These are phyloP conservation scores for Rubia occidens DNA, from an alignment of 305 asterid genomes.

Conservation along the genomic window DNA sequence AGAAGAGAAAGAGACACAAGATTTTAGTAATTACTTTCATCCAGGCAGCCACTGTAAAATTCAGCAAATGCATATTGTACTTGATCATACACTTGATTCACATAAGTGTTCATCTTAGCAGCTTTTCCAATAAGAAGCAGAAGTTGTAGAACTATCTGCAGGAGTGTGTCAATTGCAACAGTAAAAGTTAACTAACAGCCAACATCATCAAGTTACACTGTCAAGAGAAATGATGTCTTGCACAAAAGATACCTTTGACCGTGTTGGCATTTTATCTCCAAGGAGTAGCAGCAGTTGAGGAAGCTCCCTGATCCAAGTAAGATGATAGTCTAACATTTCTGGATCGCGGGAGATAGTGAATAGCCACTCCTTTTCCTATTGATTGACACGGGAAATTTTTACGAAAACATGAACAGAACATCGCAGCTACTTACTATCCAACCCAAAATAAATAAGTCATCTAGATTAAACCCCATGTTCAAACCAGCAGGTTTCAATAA, in stretches of 20 bases:
- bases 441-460: neutral
- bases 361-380: conserved; percentile 46
- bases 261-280: conserved; percentile 49
- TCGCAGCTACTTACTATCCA: neutral
- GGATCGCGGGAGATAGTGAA: conserved; percentile 40
- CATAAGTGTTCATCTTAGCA: conserved; percentile 39
- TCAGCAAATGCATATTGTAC: conserved; percentile 41
- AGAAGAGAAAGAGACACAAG: conserved; percentile 15
- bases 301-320: conserved; percentile 60
- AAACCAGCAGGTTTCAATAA: neutral
- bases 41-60: conserved; percentile 43
- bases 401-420: conserved; percentile 9
- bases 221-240: neutral
- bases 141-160: conserved; percentile 73
- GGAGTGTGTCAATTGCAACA: conserved; percentile 20
- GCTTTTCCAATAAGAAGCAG: conserved; percentile 57
- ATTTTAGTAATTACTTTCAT: conserved; percentile 36
- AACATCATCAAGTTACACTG: neutral
- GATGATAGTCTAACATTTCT: conserved; percentile 41
- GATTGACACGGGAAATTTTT: conserved; percentile 16
- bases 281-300: conserved; percentile 56
- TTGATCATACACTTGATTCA: conserved; percentile 45
- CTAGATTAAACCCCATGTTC: neutral
- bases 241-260: conserved; percentile 50
- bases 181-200: neutral